Evolutionary conservation across 2,329 filamentous ascomycete species (phyloP), one percentile per base, ranked within the genome.

Genomic region (Hypoxylon sp.): DNA sequence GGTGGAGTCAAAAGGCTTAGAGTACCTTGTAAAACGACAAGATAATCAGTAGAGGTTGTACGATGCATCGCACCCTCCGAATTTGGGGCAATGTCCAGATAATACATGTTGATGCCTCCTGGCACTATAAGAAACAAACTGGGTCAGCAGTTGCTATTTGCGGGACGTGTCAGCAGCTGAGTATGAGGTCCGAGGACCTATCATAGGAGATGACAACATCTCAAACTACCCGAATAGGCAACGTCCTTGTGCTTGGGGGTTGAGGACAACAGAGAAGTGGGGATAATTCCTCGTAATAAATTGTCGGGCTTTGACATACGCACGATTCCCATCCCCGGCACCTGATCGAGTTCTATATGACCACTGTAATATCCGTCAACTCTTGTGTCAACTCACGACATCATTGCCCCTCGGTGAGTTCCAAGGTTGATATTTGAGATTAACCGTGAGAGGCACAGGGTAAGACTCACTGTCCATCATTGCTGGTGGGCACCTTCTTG

Each of bases 41-140:
- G 64, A 67, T 79, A 78, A 65, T 79, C 77, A 24, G 73, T 75
- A 9, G 77, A 79, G 4, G 74, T 73, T 5, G 78, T 79, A 31
- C 78, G 78, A 54, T 77, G 78, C 72, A 78, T 74, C 10, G 72
- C 65, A 31, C 73, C 74, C 33, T 75, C 74, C 3, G 66, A 70
- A 29, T 75, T 75, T 33, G 78, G 78, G 35, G 75, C 69, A 66
- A 78, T 19, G 63, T 77, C 76, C 14, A 77, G 26, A 54, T 76
- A 77, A 44, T 69, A 79, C 61, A 78, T 67, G 42, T 79, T 76
- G 13, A 76, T 69, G 37, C 76, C 76, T 5, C 77, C 74, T 8
- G 77, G 76, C 33, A 80, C 63, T 71, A 66, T 31, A 63, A 51
- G 29, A 53, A 66, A 53, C 37, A 44, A 8, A 19, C 52, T 33